phyloP scores from a whole-genome alignment of 768 basidiomycete genomes.

The Trametes punicea region DNA sequence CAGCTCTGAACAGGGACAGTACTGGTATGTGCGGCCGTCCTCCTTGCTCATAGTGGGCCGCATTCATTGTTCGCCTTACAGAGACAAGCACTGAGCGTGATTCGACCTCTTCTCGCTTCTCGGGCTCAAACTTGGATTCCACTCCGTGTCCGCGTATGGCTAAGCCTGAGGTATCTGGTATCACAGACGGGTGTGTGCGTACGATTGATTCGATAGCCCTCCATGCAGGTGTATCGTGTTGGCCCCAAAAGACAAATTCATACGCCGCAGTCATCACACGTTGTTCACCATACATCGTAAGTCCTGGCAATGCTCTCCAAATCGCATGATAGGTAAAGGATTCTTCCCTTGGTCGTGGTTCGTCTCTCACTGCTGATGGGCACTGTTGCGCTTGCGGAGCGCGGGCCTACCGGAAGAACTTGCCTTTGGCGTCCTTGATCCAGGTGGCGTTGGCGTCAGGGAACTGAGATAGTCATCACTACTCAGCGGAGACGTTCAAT shows the following conservation, averaged over 20 bases:
- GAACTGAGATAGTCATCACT: neutral
- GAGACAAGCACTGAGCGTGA: too few species aligned
- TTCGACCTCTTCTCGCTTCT: too few species aligned
- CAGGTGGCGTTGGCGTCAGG: conserved; percentile 15
- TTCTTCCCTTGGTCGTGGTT: neutral
- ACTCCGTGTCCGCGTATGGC: too few species aligned
- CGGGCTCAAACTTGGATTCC: too few species aligned
- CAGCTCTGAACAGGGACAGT: too few species aligned
- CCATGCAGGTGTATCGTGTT: neutral
- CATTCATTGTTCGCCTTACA: too few species aligned
- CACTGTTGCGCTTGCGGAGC: neutral
- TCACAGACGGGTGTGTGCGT: too few species aligned
- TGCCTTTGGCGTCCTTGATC: conserved; percentile 15
- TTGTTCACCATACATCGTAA: neutral
- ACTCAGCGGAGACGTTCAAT: neutral
- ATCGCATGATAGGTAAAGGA: neutral
- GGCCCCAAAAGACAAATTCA: neutral
- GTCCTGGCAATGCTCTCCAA: neutral
- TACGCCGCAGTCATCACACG: neutral
- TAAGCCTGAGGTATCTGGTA: too few species aligned
- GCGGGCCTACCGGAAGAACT: neutral
- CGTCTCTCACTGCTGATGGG: too few species aligned
- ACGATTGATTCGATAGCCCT: too few species aligned
- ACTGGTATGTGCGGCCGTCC: too few species aligned
- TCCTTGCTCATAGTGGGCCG: too few species aligned